A percentile compares a stretch with the other conserved stretches of the same genome.
Evolutionary conservation across 2,329 filamentous ascomycete species (phyloP).

Genomic region (Orbilia blumenaviensis): DNA sequence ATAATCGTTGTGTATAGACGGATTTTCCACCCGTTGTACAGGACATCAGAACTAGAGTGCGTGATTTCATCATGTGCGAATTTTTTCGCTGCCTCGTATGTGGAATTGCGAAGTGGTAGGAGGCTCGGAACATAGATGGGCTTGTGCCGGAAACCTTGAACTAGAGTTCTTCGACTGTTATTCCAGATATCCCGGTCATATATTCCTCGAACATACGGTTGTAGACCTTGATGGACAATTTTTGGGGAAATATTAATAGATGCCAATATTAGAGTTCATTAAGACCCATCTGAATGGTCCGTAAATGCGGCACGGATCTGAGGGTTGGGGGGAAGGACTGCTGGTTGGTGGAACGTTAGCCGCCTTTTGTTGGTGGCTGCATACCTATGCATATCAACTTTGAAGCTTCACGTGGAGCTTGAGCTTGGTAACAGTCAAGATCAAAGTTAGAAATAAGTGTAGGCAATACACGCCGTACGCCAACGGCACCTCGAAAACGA

Average conservation of each 20-base stretch:
- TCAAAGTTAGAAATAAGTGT: not conserved
- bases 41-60: slow-evolving; percentile 18
- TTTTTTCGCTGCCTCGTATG: not conserved
- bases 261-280: slow-evolving; percentile 25
- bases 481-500: not conserved
- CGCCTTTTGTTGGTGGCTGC: slow-evolving; percentile 48
- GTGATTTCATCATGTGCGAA: slow-evolving; percentile 50
- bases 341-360: slow-evolving; percentile 53
- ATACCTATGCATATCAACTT: slow-evolving; percentile 4
- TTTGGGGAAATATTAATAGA: slow-evolving; percentile 46
- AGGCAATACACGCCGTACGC: slow-evolving; percentile 1
- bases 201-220: not conserved
- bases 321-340: slow-evolving; percentile 17
- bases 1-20: slow-evolving; percentile 43
- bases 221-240: not conserved
- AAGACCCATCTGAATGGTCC: slow-evolving; percentile 2
- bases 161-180: slow-evolving; percentile 27
- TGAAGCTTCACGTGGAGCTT: slow-evolving; percentile 26
- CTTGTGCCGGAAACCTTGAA: slow-evolving; percentile 53
- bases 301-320: slow-evolving; percentile 40
- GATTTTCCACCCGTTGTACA: slow-evolving; percentile 40
- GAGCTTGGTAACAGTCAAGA: not conserved
- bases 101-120: slow-evolving; percentile 28
- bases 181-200: slow-evolving; percentile 13
- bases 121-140: slow-evolving; percentile 48